Conservation (phyloP, 768 basidiomycete genomes). For the Coprinopsis sp. region DNA sequence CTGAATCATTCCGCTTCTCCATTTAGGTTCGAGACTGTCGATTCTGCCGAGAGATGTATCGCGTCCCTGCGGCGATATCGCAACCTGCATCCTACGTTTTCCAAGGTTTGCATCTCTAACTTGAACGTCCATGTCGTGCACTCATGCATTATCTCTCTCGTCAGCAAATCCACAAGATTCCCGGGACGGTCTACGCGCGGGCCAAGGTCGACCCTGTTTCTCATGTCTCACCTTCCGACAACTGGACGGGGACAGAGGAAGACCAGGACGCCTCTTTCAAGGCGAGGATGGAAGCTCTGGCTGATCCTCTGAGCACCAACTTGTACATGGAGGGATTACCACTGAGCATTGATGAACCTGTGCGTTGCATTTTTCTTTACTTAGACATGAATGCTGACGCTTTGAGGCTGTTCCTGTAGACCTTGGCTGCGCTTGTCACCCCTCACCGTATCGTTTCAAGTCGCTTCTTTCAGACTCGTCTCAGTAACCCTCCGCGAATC, state of each 20-base stretch:
- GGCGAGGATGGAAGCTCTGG: conserved; percentile 71
- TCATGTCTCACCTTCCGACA: conserved; percentile 13
- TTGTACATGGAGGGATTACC: conserved; percentile 82
- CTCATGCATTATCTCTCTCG: background rate
- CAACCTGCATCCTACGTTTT: conserved; percentile 82
- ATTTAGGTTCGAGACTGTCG: conserved; percentile 59
- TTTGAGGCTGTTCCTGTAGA: conserved; percentile 31
- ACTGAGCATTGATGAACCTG: conserved; percentile 62
- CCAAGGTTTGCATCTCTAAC: conserved; percentile 50
- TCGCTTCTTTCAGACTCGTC: conserved; percentile 73
- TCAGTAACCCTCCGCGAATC: conserved; percentile 72
- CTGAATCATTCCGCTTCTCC: conserved; percentile 2
- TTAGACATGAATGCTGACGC: background rate
- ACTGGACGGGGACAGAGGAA: conserved; percentile 18
- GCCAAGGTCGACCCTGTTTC: conserved; percentile 14
- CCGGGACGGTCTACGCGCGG: conserved; percentile 62
- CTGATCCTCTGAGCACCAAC: conserved; percentile 66
- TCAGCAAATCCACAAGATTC: conserved; percentile 74
- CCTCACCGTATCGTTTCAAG: conserved; percentile 72
- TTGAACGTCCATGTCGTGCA: conserved; percentile 3
- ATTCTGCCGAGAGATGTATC: conserved; percentile 73
- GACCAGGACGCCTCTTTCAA: conserved; percentile 53
- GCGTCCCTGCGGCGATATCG: conserved; percentile 62
- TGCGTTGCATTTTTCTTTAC: conserved; percentile 23
- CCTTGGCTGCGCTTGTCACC: conserved; percentile 58